Base-by-base conservation (phyloP, 495 filamentous ascomycete genomes). In the Terfezia boudieri region DNA sequence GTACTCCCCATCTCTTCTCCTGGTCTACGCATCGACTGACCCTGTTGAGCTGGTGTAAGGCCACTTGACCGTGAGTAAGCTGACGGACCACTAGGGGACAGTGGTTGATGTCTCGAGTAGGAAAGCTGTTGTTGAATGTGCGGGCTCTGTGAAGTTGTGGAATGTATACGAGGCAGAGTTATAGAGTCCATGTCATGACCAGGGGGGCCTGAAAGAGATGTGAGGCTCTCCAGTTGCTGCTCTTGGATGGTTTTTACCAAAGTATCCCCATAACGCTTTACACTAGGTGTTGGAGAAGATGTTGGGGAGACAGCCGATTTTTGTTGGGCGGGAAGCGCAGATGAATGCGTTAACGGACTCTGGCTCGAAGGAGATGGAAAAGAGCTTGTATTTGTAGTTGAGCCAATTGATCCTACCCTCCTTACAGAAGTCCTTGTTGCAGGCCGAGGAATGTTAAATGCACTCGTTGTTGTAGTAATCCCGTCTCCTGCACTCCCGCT, bases 51-150 rank as follows among this genome's bases (percentile, higher is more conserved):
- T 46, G 41, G 41, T 8, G 17, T 0, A 20, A 20, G 14, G 14
- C 14, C 41, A 46, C 56, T 41, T 61, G 53, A 32, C 36, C 59
- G 32, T 56, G 55, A 14, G 56, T 41, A 16, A 53, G 61, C 49
- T 53, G 53, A 20, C 41, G 61, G 16, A 55, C 14, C 38, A 38
- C 60, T 57, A 49, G 57, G 58, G 12, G 41, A 4, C 41, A 4
- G 41, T 46, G 61, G 58, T 23, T 65, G 62, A 16, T 65, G 60
- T 43, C 63, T 54, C 49, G 64, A 36, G 35, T 65, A 65, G 20
- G 63, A 65, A 46, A 62, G 53, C 9, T 61, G 62, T 20, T 65
- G 63, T 50, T 65, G 63, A 36, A 65, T 65, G 53, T 65, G 63
- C 14, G 62, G 60, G 38, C 51, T 53, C 37, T 62, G 60, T 9